Evolutionary conservation across 164 flowering plant genomes (phyloP), one percentile per base, ranked within the genome.

Genomic region (Platanus orientalis): DNA sequence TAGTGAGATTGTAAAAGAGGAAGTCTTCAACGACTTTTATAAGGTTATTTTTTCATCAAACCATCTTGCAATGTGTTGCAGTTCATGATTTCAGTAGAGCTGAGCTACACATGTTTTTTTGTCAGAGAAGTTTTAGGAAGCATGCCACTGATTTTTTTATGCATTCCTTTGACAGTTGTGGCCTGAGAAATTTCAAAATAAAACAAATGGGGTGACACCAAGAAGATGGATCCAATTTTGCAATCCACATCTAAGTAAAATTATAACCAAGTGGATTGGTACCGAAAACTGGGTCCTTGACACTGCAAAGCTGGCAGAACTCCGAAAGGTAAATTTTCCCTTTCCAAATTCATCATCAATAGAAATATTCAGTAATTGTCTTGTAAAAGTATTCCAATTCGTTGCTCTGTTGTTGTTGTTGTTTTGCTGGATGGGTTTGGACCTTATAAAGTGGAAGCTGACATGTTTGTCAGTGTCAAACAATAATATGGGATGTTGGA

Each of bases 161-260:
- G 12, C 26, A 56, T 32, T 54, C 55, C 28, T 58, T 58, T 77
- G 70, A 75, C 88, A 94, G 98, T 59, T 93, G 71, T 93, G 97
- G 97, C 96, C 97, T 57, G 82, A 82, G 62, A 93, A 93, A 65
- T 93, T 93, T 72, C 98, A 93, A 69, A 93, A 90, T 62, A 93
- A 93, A 71, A 93, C 98, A 55, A 93, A 90, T 80, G 97, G 98
- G 24, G 97, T 90, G 63, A 93, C 98, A 55, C 97, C 98, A 25
- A 83, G 98, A 71, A 81, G 98, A 76, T 90, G 98, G 98, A 86
- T 93, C 65, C 78, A 69, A 11, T 90, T 87, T 71, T 93, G 97
- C 79, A 93, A 90, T 77, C 91, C 97, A 55, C 78, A 71, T 64
- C 69, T 93, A 40, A 90, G 98, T 74, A 58, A 70, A 52, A 80